These are phyloP conservation scores for Diphasiastrum complanatum DNA, from an alignment of 83 land plant species.

Conservation along the genomic window DNA sequence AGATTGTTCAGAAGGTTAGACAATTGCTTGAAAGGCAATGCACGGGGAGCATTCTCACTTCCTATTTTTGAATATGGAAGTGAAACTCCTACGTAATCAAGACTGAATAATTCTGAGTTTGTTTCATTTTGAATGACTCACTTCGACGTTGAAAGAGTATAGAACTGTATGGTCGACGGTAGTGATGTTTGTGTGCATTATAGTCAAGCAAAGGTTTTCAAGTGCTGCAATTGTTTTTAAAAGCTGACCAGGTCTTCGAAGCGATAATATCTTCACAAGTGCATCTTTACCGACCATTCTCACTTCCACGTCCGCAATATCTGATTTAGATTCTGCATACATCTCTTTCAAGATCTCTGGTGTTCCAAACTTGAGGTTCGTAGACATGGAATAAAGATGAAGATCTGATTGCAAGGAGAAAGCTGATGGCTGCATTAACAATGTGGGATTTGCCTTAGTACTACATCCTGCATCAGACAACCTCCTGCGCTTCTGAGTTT, in stretches of 20 bases:
- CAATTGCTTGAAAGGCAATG: no score
- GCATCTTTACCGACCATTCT: slow-evolving; percentile 16
- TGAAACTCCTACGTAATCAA: no score
- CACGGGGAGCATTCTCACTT: no score
- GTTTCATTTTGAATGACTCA: no score
- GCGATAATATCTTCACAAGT: slow-evolving; percentile 22
- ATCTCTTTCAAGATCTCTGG: background rate
- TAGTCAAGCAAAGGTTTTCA: slow-evolving; percentile 8
- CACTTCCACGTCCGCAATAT: slow-evolving; percentile 20
- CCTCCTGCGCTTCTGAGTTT: slow-evolving; percentile 22
- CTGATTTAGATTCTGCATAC: slow-evolving; percentile 14
- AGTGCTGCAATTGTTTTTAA: slow-evolving; percentile 18
- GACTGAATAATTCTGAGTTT: no score
- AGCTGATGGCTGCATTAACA: slow-evolving; percentile 1
- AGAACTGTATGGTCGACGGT: slow-evolving; percentile 25
- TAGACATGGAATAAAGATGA: background rate
- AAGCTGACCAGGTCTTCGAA: slow-evolving; percentile 22
- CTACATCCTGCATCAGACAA: background rate
- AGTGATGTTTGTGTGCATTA: slow-evolving; percentile 23
- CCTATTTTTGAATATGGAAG: no score
- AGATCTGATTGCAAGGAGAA: background rate
- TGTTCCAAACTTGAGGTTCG: background rate
- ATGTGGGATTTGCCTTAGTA: background rate
- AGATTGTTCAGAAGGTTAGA: no score
- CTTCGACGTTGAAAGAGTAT: slow-evolving; percentile 19